phyloP scores from a whole-genome alignment of 2,329 filamentous ascomycete species.

The Volutella citrinella region DNA sequence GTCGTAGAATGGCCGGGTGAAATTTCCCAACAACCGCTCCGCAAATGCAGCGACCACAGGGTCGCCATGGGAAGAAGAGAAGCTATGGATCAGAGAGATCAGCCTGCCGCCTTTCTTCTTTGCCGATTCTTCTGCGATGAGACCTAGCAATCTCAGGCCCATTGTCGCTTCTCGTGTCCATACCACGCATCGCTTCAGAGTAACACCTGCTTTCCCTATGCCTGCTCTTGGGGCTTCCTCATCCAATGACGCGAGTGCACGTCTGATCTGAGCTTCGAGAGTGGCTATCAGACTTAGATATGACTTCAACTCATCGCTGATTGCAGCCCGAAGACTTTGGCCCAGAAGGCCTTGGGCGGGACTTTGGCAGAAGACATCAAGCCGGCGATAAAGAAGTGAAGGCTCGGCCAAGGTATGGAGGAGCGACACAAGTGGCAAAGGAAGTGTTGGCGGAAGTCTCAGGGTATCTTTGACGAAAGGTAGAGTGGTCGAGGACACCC shows the following conservation, averaged over 20 bases:
- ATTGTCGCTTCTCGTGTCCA: conserved; percentile 98
- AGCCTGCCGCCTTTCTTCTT: conserved; percentile 83
- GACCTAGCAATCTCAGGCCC: conserved; percentile 86
- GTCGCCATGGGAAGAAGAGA: conserved; percentile 91
- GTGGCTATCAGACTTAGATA: conserved; percentile 91
- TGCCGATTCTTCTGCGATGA: conserved; percentile 89
- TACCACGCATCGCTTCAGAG: conserved; percentile 89
- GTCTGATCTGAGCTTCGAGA: conserved; percentile 85
- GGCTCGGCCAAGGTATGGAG: conserved; percentile 90
- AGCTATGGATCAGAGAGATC: conserved; percentile 89
- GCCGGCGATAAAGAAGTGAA: conserved; percentile 80
- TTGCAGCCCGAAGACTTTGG: conserved; percentile 86
- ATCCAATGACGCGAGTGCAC: conserved; percentile 73
- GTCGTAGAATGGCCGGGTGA: conserved; percentile 93
- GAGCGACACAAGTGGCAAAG: conserved; percentile 80
- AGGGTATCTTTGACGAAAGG: conserved; percentile 70
- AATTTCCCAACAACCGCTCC: conserved; percentile 78
- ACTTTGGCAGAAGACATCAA: conserved; percentile 79
- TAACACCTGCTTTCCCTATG: conserved; percentile 84
- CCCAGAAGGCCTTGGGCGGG: conserved; percentile 80
- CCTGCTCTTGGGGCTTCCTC: conserved; percentile 64
- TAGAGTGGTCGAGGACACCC: conserved; percentile 81
- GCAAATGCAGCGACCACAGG: conserved; percentile 93
- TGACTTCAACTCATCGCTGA: conserved; percentile 79
- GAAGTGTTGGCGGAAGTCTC: conserved; percentile 74